phyloP scores from a whole-genome alignment of 1,284 basidiomycete species.

The Neonothopanus nambi region DNA sequence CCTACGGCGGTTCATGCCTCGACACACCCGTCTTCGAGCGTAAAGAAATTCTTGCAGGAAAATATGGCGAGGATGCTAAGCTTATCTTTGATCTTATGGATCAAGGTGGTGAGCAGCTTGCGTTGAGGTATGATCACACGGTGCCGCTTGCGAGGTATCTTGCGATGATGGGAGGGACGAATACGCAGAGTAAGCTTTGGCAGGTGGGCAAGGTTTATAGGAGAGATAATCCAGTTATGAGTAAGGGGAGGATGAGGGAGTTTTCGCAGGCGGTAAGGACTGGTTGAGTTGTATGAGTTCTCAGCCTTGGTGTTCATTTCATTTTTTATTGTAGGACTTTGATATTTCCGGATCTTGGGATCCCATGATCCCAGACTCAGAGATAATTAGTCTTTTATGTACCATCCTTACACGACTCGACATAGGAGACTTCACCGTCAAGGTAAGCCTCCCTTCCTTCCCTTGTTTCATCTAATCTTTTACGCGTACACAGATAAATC shows the following conservation, averaged over 20 bases:
- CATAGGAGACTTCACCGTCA: constrained; percentile 93
- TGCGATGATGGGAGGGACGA: constrained; percentile 87
- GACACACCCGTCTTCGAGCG: constrained; percentile 99
- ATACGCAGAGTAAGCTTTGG: constrained; percentile 82
- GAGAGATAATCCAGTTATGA: constrained; percentile 96
- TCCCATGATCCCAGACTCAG: constrained; percentile 96
- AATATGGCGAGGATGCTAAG: constrained; percentile 97
- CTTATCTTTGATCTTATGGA: constrained; percentile 98
- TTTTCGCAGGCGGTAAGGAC: constrained; percentile 92
- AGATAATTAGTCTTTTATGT: constrained; percentile 83
- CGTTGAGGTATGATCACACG: constrained; percentile 94
- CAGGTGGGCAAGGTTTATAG: constrained; percentile 99
- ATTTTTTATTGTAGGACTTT: constrained; percentile 71
- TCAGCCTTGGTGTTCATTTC: background rate
- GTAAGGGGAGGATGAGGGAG: constrained; percentile 97
- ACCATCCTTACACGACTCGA: constrained; percentile 84
- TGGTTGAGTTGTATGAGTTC: too few species aligned
- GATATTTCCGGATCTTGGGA: constrained; percentile 96
- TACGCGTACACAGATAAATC: constrained; percentile 67
- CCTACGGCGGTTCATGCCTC: constrained; percentile 89
- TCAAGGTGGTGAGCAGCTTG: constrained; percentile 98
- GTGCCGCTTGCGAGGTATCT: constrained; percentile 96
- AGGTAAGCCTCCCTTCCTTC: constrained; percentile 49
- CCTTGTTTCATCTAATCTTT: background rate
- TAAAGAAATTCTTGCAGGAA: constrained; percentile 93